These are phyloP conservation scores for Cucurbita pepo DNA, from an alignment of 306 rosid species.

Conservation along the genomic window DNA sequence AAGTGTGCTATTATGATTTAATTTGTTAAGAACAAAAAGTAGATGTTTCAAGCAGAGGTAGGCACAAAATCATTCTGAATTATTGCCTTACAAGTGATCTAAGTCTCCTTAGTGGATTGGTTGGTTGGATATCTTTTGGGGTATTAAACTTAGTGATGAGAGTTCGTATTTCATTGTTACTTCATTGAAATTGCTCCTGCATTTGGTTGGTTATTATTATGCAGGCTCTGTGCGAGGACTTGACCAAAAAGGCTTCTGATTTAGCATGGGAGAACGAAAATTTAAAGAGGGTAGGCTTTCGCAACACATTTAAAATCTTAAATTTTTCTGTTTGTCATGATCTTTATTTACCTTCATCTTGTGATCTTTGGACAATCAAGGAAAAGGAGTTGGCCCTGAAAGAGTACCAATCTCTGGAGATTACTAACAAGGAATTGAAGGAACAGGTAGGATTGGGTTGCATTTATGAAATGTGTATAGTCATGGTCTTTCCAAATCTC, in stretches of 20 bases:
- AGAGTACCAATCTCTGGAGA: constrained; percentile 62
- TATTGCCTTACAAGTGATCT: not conserved
- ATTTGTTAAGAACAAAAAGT: not conserved
- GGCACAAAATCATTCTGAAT: not conserved
- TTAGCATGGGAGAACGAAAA: constrained; percentile 58
- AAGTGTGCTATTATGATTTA: not conserved
- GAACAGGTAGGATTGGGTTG: constrained; percentile 41
- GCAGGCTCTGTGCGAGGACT: constrained; percentile 86
- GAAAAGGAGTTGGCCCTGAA: constrained; percentile 66
- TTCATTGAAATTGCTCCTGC: not conserved
- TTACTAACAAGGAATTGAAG: constrained; percentile 57
- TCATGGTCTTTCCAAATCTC: not conserved
- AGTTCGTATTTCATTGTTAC: not conserved
- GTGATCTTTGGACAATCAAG: constrained; percentile 33
- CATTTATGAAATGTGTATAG: constrained; percentile 4
- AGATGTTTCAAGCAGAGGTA: too few relatives aligned
- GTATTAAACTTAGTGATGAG: not conserved
- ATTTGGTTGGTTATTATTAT: constrained; percentile 5
- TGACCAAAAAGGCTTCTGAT: constrained; percentile 62
- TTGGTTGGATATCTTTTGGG: not conserved
- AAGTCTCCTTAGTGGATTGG: not conserved
- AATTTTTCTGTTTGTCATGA: constrained; percentile 5
- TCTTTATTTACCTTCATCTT: constrained; percentile 7
- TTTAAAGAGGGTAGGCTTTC: constrained; percentile 46
- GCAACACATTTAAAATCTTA: not conserved